phyloP scores from a whole-genome alignment of 1,284 basidiomycete species.

The Ceratobasidium papillatum region DNA sequence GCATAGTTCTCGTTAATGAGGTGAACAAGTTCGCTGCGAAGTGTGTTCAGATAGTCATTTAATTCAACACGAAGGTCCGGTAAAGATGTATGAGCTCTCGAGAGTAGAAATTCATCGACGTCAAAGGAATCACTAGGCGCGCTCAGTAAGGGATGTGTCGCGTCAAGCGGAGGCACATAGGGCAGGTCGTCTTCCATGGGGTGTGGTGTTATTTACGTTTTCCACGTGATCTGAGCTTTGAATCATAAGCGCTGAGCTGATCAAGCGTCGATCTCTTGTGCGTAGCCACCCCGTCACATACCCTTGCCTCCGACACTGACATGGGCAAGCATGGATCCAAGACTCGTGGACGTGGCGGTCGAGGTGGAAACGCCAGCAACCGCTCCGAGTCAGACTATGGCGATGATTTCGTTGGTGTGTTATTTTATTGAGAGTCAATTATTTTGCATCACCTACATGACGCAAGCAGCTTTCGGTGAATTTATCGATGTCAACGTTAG shows the following conservation, averaged over 20 bases:
- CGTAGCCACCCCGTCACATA: conserved; percentile 34
- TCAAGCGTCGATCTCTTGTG: background rate
- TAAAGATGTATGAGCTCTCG: conserved; percentile 84
- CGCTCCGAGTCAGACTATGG: conserved; percentile 18
- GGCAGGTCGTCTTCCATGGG: conserved; percentile 37
- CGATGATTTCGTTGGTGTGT: conserved; percentile 28
- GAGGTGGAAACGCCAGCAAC: background rate
- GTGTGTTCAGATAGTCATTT: conserved; percentile 78
- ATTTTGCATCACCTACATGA: background rate
- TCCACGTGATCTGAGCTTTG: background rate
- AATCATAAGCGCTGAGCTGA: conserved; percentile 25
- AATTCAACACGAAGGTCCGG: conserved; percentile 88
- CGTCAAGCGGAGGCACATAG: conserved; percentile 35
- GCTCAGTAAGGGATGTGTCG: conserved; percentile 30
- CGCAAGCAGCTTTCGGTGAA: background rate
- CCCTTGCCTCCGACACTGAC: conserved; percentile 24
- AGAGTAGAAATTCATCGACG: conserved; percentile 88
- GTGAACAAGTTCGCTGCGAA: conserved; percentile 92
- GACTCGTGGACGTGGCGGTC: conserved; percentile 30
- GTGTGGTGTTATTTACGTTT: background rate
- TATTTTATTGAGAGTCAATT: background rate
- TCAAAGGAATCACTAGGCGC: conserved; percentile 62
- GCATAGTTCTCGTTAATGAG: conserved; percentile 98
- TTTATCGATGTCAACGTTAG: background rate
- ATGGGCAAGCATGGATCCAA: conserved; percentile 32